phyloP scores from a whole-genome alignment of 148 eudicot genomes.

The Silene uniflora region DNA sequence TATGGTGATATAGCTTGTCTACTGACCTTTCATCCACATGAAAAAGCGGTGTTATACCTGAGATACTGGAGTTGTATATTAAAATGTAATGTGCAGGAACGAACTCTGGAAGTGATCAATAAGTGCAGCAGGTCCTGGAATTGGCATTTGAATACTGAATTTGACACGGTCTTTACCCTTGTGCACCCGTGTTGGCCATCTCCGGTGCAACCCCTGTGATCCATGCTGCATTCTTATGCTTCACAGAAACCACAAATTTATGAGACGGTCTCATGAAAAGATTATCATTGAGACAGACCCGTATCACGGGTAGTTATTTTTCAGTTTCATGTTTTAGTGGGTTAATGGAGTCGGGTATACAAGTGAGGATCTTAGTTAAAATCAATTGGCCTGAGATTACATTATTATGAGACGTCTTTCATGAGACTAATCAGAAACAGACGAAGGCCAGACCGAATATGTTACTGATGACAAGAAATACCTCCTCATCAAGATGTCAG shows the following conservation, averaged over 20 bases:
- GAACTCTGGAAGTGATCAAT: constrained; percentile 12
- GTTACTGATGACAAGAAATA: neutral
- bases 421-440: too few relatives aligned
- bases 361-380: too few relatives aligned
- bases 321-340: too few relatives aligned
- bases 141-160: constrained; percentile 13
- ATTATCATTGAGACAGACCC: too few relatives aligned
- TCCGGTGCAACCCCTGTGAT: neutral
- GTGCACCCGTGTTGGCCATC: constrained; percentile 27
- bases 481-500: neutral
- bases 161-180: constrained; percentile 12
- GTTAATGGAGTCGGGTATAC: too few relatives aligned
- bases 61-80: constrained; percentile 15
- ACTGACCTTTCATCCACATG: constrained; percentile 13
- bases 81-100: constrained; percentile 8
- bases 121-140: constrained; percentile 16
- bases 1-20: constrained; percentile 9
- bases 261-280: too few relatives aligned
- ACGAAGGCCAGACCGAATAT: neutral
- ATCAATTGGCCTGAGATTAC: too few relatives aligned
- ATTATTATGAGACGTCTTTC: too few relatives aligned
- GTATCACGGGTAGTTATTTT: too few relatives aligned
- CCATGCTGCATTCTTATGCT: neutral
- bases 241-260: too few relatives aligned
- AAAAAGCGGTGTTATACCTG: constrained; percentile 17